phyloP scores from a whole-genome alignment of 192 early-diverging fungal species.

The Ambispora gerdemannii region DNA sequence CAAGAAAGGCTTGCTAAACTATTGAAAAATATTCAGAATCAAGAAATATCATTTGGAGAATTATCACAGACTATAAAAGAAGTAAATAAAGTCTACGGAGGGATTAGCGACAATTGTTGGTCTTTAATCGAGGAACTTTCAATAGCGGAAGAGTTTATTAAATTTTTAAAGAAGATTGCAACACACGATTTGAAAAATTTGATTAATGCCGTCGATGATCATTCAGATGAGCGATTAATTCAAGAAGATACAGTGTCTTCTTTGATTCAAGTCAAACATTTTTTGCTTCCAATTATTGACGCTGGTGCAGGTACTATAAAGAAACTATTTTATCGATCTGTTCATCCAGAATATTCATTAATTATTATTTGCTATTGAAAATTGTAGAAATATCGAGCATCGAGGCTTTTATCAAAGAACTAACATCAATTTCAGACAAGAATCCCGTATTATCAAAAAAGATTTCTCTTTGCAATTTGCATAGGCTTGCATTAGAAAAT shows the following conservation, averaged over 20 bases:
- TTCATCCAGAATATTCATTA: not conserved
- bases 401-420: not conserved
- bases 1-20: not conserved
- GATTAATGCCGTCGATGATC: conserved; percentile 32
- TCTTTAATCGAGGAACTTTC: conserved; percentile 12
- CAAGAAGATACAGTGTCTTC: conserved; percentile 30
- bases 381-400: not conserved
- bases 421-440: not conserved
- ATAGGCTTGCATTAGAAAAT: conserved; percentile 22
- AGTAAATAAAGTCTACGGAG: not conserved
- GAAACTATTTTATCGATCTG: no score
- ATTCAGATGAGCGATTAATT: conserved; percentile 25
- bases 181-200: conserved; percentile 29
- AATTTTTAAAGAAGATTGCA: conserved; percentile 5
- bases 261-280: conserved; percentile 31
- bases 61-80: not conserved
- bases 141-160: not conserved
- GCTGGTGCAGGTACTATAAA: not conserved
- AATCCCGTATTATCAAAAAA: conserved; percentile 12
- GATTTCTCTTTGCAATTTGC: conserved; percentile 14
- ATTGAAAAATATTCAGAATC: not conserved
- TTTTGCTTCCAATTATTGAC: conserved; percentile 10
- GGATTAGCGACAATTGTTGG: conserved; percentile 1
- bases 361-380: not conserved
- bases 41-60: not conserved